Conservation (phyloP, 1,284 basidiomycete genomes). For the Tilletia indica region DNA sequence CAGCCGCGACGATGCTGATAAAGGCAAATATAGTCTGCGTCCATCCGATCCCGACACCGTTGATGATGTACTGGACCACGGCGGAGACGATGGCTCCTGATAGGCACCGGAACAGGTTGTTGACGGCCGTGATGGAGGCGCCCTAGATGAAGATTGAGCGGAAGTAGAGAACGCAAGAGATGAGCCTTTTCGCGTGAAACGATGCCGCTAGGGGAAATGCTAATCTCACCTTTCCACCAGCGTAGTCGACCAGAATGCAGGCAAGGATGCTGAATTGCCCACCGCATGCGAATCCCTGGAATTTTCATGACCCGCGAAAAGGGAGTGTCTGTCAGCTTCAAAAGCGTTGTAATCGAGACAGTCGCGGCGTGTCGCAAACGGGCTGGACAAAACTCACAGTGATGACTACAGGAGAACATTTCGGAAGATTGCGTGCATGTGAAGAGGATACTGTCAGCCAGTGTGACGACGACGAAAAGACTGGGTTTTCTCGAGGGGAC, state of each 20-base stretch:
- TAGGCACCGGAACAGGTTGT: constrained; percentile 3
- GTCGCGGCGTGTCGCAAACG: too few relatives aligned
- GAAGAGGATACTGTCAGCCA: neutral
- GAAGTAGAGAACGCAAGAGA: too few relatives aligned
- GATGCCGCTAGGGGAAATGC: too few relatives aligned
- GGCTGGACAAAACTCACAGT: neutral
- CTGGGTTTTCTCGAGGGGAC: neutral
- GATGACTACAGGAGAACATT: neutral
- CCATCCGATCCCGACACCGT: constrained; percentile 8
- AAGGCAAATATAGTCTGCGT: constrained; percentile 7
- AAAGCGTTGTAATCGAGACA: neutral
- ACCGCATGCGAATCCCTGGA: constrained; percentile 4
- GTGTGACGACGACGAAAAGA: neutral
- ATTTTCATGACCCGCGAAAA: neutral
- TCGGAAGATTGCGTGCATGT: neutral
- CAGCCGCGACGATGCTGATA: neutral
- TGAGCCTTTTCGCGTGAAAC: too few relatives aligned
- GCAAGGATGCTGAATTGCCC: constrained; percentile 8
- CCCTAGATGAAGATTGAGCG: neutral
- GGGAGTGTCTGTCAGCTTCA: neutral
- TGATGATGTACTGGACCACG: constrained; percentile 11
- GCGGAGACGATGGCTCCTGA: constrained; percentile 1
- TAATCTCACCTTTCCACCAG: constrained; percentile 12
- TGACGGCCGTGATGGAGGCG: constrained; percentile 13
- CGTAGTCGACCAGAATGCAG: constrained; percentile 7